Conservation (phyloP, 257 asterid species). For the Rubia yunnanensis region DNA sequence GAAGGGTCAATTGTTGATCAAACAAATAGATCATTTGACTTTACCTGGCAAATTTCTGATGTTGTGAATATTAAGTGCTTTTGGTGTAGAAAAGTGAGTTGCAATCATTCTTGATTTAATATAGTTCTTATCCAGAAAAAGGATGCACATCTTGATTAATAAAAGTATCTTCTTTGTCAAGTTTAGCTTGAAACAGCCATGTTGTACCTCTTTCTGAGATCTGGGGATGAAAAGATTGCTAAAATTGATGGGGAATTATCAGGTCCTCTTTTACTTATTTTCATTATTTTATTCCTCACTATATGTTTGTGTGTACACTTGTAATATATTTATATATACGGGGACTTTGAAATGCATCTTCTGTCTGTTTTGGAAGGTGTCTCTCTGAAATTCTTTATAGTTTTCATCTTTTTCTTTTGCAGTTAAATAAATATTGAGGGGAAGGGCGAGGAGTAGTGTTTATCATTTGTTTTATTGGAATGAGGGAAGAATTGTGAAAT, state of each 20-base stretch:
- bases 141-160: neutral
- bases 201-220: conserved; percentile 32
- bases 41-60: conserved; percentile 43
- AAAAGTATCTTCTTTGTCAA: conserved; percentile 6
- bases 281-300: neutral
- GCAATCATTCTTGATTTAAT: conserved; percentile 17
- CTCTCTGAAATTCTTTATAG: neutral
- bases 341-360: neutral
- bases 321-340: neutral
- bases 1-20: conserved; percentile 31
- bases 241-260: conserved; percentile 19
- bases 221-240: conserved; percentile 24
- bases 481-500: neutral
- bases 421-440: neutral
- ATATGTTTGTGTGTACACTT: no score
- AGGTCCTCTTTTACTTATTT: conserved; percentile 26
- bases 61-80: conserved; percentile 35
- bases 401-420: neutral
- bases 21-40: conserved; percentile 18
- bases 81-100: conserved; percentile 52
- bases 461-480: neutral
- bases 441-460: neutral
- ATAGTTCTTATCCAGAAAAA: neutral
- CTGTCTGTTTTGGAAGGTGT: neutral
- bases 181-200: conserved; percentile 44